Evolutionary conservation across 2,329 filamentous ascomycete genomes (phyloP).

Genomic region (Ascochyta pisi): DNA sequence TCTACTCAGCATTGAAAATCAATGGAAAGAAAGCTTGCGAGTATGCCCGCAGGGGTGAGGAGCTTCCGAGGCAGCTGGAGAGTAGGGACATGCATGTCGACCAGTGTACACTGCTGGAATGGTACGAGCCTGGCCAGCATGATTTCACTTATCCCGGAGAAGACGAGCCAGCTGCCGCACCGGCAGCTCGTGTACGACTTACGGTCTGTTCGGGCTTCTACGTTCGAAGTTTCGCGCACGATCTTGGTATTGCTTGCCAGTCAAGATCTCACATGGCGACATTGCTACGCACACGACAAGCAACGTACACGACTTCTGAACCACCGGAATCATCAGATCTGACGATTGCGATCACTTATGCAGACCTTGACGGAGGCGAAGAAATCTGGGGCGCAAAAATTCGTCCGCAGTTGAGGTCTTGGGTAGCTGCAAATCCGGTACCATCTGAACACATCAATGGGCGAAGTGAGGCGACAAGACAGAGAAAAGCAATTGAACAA

Average conservation of each 20-base stretch:
- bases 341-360: conserved; percentile 28
- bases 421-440: conserved; percentile 32
- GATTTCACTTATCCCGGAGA: conserved; percentile 22
- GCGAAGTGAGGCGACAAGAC: conserved; percentile 23
- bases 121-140: conserved; percentile 30
- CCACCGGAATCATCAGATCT: conserved; percentile 8
- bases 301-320: conserved; percentile 22
- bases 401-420: conserved; percentile 28
- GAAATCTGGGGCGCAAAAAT: conserved; percentile 32
- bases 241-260: conserved; percentile 36
- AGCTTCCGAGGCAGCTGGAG: conserved; percentile 34
- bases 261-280: conserved; percentile 34
- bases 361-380: conserved; percentile 33
- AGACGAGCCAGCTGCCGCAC: conserved; percentile 16
- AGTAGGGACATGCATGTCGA: conserved; percentile 38
- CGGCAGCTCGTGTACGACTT: conserved; percentile 31
- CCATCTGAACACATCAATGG: conserved; percentile 28
- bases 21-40: conserved; percentile 41
- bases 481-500: conserved; percentile 19
- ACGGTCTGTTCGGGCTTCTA: conserved; percentile 43
- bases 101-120: conserved; percentile 38
- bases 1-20: conserved; percentile 42
- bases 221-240: conserved; percentile 43
- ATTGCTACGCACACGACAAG: conserved; percentile 36
- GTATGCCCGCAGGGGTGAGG: conserved; percentile 34